Evolutionary conservation across 192 early-diverging fungal species (phyloP).

Genomic region (Martensiomyces pterosporus): DNA sequence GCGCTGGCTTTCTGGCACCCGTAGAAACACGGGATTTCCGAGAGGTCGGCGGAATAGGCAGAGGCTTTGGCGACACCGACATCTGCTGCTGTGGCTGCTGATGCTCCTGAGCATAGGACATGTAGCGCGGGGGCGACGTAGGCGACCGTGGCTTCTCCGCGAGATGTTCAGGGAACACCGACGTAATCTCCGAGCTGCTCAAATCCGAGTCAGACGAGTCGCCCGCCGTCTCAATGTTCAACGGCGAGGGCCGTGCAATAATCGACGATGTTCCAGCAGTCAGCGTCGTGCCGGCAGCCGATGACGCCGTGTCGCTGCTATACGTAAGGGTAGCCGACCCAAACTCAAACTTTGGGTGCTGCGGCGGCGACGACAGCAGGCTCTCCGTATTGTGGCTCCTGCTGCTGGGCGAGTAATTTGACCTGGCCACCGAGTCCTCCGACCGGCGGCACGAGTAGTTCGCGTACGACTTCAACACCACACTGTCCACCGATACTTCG

Average conservation of each 20-base stretch:
- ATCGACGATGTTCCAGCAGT: constrained; percentile 9
- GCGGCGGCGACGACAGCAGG: constrained; percentile 4
- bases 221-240: neutral
- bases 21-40: constrained; percentile 6
- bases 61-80: constrained; percentile 17
- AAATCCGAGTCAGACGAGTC: constrained; percentile 24
- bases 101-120: constrained; percentile 5
- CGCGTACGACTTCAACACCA: constrained; percentile 16
- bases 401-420: neutral
- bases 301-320: constrained; percentile 4
- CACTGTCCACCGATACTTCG: constrained; percentile 7
- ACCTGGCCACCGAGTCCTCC: constrained; percentile 12
- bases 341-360: constrained; percentile 25
- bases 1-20: constrained; percentile 29
- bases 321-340: constrained; percentile 31
- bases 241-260: constrained; percentile 1
- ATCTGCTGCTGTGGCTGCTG: constrained; percentile 3
- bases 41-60: constrained; percentile 22
- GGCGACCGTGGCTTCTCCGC: constrained; percentile 29
- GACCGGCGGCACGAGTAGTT: constrained; percentile 23
- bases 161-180: constrained; percentile 22
- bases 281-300: constrained; percentile 12
- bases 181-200: constrained; percentile 17
- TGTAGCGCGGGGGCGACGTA: constrained; percentile 12
- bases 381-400: too few relatives aligned